phyloP scores from a whole-genome alignment of 345 rosid genomes.

The Eucalyptus tenuipes region DNA sequence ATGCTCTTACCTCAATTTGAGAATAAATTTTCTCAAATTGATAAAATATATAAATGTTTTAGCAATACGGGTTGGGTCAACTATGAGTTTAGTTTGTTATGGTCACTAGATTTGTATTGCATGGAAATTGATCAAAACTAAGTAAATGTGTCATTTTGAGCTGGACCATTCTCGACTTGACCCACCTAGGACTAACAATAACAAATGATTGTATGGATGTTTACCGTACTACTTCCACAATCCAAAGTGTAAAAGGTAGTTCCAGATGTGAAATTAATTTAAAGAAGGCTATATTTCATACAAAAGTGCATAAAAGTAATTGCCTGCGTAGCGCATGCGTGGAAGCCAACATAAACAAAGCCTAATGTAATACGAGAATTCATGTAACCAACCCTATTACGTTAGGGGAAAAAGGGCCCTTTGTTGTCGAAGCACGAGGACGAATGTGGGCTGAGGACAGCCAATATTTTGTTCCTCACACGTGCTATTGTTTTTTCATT shows the following conservation, averaged over 20 bases:
- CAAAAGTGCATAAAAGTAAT: neutral
- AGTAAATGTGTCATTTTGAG: neutral
- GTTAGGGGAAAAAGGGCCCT: neutral
- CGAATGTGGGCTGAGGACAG: neutral
- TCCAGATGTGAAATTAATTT: neutral
- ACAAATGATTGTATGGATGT: neutral
- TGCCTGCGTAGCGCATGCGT: neutral
- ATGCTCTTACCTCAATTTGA: no score
- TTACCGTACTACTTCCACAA: neutral
- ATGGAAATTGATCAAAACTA: no score
- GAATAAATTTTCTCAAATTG: neutral
- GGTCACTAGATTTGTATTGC: fast-evolving
- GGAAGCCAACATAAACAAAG: neutral
- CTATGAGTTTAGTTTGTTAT: no score
- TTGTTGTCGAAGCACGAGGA: neutral
- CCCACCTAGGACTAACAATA: neutral
- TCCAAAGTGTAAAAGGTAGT: neutral
- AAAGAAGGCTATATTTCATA: neutral
- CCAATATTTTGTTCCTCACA: neutral
- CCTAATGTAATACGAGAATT: neutral
- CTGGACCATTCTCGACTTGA: no score
- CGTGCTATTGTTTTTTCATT: neutral
- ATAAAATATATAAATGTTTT: fast-evolving
- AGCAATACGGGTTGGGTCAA: fast-evolving
- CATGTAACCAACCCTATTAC: neutral